Percentiles rank a stretch among this genome's conserved stretches.
Conservation (phyloP, 2,329 filamentous ascomycete species). For the Alternaria gaisen region DNA sequence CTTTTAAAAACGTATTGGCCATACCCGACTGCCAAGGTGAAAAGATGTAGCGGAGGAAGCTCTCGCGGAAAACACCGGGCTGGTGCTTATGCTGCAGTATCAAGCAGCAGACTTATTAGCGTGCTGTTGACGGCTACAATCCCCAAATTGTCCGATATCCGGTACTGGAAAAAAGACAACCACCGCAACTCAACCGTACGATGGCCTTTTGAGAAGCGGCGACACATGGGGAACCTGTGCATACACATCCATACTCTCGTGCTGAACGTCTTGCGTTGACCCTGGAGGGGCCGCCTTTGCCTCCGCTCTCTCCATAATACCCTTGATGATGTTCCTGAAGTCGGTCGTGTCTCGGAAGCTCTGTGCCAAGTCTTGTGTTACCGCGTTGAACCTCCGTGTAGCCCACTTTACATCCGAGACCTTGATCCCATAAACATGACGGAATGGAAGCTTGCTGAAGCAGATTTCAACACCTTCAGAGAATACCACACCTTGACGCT, state of each 20-base stretch:
- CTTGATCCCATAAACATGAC: conserved; percentile 35
- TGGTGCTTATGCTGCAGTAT: neutral
- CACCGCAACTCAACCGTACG: conserved; percentile 7
- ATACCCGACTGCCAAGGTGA: neutral
- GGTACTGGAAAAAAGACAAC: neutral
- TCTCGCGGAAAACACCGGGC: neutral
- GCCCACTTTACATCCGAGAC: conserved; percentile 30
- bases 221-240: neutral
- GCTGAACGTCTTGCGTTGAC: neutral
- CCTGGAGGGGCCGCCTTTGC: neutral
- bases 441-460: conserved; percentile 38
- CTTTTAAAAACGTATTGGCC: neutral
- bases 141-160: neutral
- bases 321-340: conserved; percentile 32
- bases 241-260: neutral
- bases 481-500: conserved; percentile 31
- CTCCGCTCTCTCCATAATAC: conserved; percentile 30
- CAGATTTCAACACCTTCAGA: conserved; percentile 33
- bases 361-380: neutral
- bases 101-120: neutral
- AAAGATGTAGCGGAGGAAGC: neutral
- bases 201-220: conserved; percentile 2
- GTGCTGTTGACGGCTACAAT: neutral
- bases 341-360: conserved; percentile 19
- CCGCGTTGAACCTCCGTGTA: conserved; percentile 21